A percentile compares a stretch with the other conserved stretches of the same genome.
These are phyloP conservation scores for Yamadazyma trypodendri DNA, from an alignment of 1,139 yeast genomes.

Conservation along the genomic window DNA sequence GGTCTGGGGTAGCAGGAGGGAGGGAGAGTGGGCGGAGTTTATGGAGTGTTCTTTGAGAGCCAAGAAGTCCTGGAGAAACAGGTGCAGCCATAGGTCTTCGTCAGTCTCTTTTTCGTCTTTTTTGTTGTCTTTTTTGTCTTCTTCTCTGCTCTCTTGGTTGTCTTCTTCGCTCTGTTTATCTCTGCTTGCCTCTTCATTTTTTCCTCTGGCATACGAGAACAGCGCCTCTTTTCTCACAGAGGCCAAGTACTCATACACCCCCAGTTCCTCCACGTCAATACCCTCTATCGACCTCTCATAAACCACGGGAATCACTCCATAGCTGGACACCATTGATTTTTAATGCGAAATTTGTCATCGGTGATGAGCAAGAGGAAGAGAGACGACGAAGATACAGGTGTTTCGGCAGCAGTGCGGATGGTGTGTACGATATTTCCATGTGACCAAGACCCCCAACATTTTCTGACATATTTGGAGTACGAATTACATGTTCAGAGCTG, in stretches of 20 bases:
- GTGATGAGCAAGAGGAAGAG: conserved; percentile 16
- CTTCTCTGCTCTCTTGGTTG: no score
- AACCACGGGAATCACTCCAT: no score
- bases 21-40: not conserved
- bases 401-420: not conserved
- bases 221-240: conserved; percentile 2
- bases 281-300: conserved; percentile 6
- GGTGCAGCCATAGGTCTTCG: no score
- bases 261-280: conserved; percentile 10
- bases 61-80: no score
- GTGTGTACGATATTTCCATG: not conserved
- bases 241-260: conserved; percentile 27
- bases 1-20: conserved; percentile 11
- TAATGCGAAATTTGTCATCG: not conserved
- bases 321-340: not conserved
- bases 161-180: no score
- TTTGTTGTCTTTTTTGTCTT: no score
- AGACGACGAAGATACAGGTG: conserved; percentile 6
- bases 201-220: no score
- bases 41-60: not conserved
- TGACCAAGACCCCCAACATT: conserved; percentile 9
- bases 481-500: conserved; percentile 28
- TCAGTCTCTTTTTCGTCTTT: no score
- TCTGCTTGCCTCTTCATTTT: no score
- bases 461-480: conserved; percentile 20